These are phyloP conservation scores for Somion occarium DNA, from an alignment of 1,284 basidiomycete species.

Conservation along the genomic window DNA sequence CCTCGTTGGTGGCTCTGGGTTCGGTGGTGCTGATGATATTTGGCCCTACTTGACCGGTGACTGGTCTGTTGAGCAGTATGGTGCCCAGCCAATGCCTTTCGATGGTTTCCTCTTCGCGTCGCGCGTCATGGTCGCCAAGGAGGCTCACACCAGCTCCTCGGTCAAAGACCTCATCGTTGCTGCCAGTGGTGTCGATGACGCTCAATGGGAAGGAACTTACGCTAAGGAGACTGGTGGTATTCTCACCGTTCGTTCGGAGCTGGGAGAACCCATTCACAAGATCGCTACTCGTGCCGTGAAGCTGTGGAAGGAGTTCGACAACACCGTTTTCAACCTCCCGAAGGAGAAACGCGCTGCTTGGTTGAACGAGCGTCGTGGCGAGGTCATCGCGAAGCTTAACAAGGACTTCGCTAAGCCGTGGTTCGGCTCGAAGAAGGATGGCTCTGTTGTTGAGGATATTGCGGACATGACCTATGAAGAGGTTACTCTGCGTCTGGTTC, in stretches of 20 bases:
- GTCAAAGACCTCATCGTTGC: slow-evolving; percentile 97
- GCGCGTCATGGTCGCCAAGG: slow-evolving; percentile 97
- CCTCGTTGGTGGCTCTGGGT: slow-evolving; percentile 95
- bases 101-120: slow-evolving; percentile 96
- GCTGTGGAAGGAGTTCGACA: slow-evolving; percentile 98
- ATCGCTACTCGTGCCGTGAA: slow-evolving; percentile 95
- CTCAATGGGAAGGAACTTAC: slow-evolving; percentile 94
- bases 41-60: slow-evolving; percentile 98
- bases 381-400: slow-evolving; percentile 91
- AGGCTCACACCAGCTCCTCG: slow-evolving; percentile 90
- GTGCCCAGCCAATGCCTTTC: slow-evolving; percentile 96
- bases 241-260: slow-evolving; percentile 94
- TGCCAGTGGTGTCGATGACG: slow-evolving; percentile 89
- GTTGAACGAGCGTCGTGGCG: slow-evolving; percentile 84
- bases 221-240: slow-evolving; percentile 93
- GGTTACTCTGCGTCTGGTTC: slow-evolving; percentile 85
- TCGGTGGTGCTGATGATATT: slow-evolving; percentile 92
- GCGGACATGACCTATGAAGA: slow-evolving; percentile 99
- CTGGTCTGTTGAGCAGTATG: slow-evolving; percentile 83
- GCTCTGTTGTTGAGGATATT: slow-evolving; percentile 78
- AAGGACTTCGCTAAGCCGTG: slow-evolving; percentile 95
- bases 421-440: slow-evolving; percentile 96
- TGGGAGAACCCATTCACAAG: slow-evolving; percentile 99
- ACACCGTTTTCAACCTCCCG: slow-evolving; percentile 90
- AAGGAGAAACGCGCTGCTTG: slow-evolving; percentile 92